phyloP scores from a whole-genome alignment of 768 basidiomycete species.

The Lyophyllum decastes region DNA sequence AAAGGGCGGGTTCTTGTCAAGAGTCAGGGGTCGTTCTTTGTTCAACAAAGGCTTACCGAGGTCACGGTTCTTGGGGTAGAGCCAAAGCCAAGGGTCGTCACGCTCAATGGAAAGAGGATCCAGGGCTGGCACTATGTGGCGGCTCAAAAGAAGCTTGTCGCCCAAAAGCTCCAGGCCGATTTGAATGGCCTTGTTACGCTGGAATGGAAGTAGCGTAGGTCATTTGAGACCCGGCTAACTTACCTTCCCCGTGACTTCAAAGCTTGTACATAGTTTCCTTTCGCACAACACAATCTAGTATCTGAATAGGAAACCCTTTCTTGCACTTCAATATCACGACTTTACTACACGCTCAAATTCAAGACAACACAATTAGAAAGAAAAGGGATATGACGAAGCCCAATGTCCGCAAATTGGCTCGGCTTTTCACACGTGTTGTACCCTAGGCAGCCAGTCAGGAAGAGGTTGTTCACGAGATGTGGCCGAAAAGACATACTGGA shows the following conservation, averaged over 20 bases:
- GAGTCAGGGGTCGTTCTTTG: constrained; percentile 39
- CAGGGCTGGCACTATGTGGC: constrained; percentile 40
- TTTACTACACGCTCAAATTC: no score
- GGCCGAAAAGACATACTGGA: constrained; percentile 40
- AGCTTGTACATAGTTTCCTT: no score
- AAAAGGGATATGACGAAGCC: no score
- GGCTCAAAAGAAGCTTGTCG: constrained; percentile 41
- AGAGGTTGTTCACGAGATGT: neutral
- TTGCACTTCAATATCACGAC: no score
- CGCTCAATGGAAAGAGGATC: constrained; percentile 35
- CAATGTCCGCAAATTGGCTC: no score
- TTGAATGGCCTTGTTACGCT: constrained; percentile 38
- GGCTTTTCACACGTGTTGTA: constrained; percentile 18
- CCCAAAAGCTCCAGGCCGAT: constrained; percentile 36
- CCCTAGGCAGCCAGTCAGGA: constrained; percentile 12
- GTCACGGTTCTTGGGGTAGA: constrained; percentile 61
- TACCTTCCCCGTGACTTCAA: no score
- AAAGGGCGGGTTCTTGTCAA: constrained; percentile 37
- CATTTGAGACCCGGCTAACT: no score
- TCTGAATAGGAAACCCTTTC: no score
- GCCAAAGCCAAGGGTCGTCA: constrained; percentile 39
- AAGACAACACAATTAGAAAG: no score
- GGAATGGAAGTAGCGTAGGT: constrained; percentile 22
- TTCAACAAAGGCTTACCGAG: constrained; percentile 48
- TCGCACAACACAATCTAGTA: no score